Percentiles rank a stretch among this genome's conserved stretches.
These are phyloP conservation scores for Calonectria honghensis DNA, from an alignment of 2,329 filamentous ascomycete species.

Conservation along the genomic window DNA sequence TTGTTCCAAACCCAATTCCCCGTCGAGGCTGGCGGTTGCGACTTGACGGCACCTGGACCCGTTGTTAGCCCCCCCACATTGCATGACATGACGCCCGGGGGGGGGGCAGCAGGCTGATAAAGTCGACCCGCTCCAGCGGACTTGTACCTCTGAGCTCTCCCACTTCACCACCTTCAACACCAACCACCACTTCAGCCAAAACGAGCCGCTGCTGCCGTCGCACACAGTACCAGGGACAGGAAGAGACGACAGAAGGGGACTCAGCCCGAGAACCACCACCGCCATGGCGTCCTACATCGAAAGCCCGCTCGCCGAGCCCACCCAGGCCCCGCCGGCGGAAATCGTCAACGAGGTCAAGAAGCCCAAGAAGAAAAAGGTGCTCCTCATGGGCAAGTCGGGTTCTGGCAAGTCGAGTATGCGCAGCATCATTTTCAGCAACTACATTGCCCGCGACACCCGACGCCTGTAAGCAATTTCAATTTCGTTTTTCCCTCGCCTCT, in stretches of 20 bases:
- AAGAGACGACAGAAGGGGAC: background rate
- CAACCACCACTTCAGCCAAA: constrained; percentile 24
- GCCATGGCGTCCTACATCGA: constrained; percentile 60
- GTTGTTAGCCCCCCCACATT: constrained; percentile 26
- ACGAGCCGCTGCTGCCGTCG: background rate
- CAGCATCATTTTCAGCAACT: constrained; percentile 99
- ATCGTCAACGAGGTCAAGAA: constrained; percentile 75
- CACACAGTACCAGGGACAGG: background rate
- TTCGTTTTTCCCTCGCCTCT: background rate
- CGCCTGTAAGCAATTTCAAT: constrained; percentile 74
- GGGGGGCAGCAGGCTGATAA: background rate
- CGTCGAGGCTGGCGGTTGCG: constrained; percentile 3
- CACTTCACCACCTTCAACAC: constrained; percentile 33
- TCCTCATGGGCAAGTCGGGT: constrained; percentile 95
- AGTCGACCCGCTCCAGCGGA: background rate
- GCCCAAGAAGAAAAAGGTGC: constrained; percentile 89
- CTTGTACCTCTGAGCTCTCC: constrained; percentile 6
- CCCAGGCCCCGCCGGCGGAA: constrained; percentile 57
- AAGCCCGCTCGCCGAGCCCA: constrained; percentile 54
- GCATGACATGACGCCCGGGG: constrained; percentile 35
- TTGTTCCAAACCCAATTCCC: background rate
- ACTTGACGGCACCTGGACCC: constrained; percentile 8
- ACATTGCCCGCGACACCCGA: constrained; percentile 96
- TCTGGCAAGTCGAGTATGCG: constrained; percentile 99
- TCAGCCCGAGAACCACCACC: background rate